phyloP scores from a whole-genome alignment of 345 rosid species.

The Hibiscus syriacus region DNA sequence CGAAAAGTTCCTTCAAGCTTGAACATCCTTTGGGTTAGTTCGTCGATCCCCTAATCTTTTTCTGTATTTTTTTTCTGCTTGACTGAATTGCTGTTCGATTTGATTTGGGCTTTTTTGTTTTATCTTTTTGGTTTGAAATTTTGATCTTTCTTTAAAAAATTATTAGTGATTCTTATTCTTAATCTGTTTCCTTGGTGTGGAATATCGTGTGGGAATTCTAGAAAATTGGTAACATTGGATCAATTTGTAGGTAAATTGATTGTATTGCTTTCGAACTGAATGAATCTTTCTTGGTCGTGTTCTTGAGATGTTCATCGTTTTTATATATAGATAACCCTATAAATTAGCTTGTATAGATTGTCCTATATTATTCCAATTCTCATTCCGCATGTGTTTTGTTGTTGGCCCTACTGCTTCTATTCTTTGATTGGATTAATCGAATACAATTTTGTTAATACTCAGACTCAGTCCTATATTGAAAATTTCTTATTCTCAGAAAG shows the following conservation, averaged over 20 bases:
- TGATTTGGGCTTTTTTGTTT: not conserved
- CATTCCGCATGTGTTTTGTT: not conserved
- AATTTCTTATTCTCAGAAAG: conserved; percentile 37
- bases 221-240: conserved; percentile 1
- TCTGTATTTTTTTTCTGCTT: not conserved
- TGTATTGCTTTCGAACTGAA: not conserved
- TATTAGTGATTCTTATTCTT: not conserved
- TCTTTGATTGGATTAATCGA: not conserved
- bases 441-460: not conserved
- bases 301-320: not conserved
- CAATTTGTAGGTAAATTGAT: not conserved
- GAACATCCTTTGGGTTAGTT: conserved; percentile 56
- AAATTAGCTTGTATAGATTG: not conserved
- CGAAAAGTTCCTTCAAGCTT: conserved; percentile 58
- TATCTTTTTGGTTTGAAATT: not conserved
- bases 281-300: not conserved
- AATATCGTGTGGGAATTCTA: not conserved
- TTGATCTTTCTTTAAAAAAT: not conserved
- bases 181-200: not conserved
- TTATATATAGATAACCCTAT: too few species aligned
- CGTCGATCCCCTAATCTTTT: conserved; percentile 4
- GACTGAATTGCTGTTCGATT: not conserved
- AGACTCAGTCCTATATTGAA: not conserved
- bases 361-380: too few species aligned
- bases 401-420: not conserved